Base-by-base conservation (phyloP, 352 stramenopile genomes). In the Globisporangium spiculum region DNA sequence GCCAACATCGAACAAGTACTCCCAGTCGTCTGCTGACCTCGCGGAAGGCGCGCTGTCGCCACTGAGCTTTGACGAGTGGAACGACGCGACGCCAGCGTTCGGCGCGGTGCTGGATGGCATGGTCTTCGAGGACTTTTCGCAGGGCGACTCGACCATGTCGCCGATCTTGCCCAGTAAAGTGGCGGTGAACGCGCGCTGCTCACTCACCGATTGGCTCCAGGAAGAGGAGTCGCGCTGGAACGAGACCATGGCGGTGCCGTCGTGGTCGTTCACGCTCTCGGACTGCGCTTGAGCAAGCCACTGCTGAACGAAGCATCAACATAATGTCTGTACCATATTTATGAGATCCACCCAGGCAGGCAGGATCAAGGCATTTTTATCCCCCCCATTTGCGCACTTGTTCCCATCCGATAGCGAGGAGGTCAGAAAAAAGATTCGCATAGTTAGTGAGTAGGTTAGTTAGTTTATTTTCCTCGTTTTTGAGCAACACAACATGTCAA, bases 1-100 rank as follows among this genome's bases (percentile, higher is more conserved):
- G 14, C 72, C 74, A 27, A 70, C 69, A n/a, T 75, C 71, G 27
- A 78, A 81, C 66, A 69, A 69, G 57, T 60, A 32, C 65, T 57
- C 64, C 3, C 34, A 34, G n/a, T n/a, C 61, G 3, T 44, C 32
- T 20, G 55, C 52, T 36, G 36, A 66, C n/a, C 38, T 60, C 3
- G 30, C 41, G 12, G 69, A 79, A 16, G 60, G 68, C 24, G 71
- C 78, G 0, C 60, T 81, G 34, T 92, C 81, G 14, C 80, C 80
- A 4, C 66, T 92, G 59, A 83, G 84, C 68, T 84, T 86, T 46
- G 80, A 89, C 58, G 80, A 89, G 58, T 92, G 81, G 82, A 83
- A 75, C 50, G 75, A 90, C 41, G 70, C 79, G 22, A 63, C 70
- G 36, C 64, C 66, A 0, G 63, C 71, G 16, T 79, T 79, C 32